Evolutionary conservation across 345 rosid genomes (phyloP), one percentile per base, ranked within the genome.

Genomic region (Orychophragmus violaceus): DNA sequence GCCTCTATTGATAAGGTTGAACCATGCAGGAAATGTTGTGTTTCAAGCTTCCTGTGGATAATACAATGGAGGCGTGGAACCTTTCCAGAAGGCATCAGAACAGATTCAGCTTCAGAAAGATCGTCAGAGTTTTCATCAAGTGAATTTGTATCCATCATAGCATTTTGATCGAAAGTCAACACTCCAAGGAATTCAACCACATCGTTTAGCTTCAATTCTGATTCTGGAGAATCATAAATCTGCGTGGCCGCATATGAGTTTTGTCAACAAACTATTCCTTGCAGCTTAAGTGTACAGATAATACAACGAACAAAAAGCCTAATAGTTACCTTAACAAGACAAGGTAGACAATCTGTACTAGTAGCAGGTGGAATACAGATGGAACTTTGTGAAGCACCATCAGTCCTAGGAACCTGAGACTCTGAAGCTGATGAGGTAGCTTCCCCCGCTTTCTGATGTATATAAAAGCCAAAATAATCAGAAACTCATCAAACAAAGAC

Each of bases 51-150:
- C 81, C 85, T 81, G 66, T 85, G 87, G 64, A 90, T 25, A 36
- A 90, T 53, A 71, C 98, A 93, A 67, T 93, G 98, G 61, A 93
- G 86, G 35, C 89, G 84, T 60, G 97, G 98, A 23, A 93, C 90
- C 86, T 86, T 90, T 58, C 51, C 74, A 24, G 82, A 60, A 35
- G 88, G 98, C 59, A 87, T 68, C 70, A 80, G 79, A 70, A 80
- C 74, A 57, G 74, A 56, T 63, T 68, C 66, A 65, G 79, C 88
- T 68, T 87, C 94, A 68, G 71, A 62, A 9, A 78, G 68, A 41
- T 71, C 81, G 77, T 77, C 82, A 22, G 77, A 68, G 52, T 53
- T 36, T 25, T 79, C 93, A 70, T 79, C 86, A 51, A 57, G 32
- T 16, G 74, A 78, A 67, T 72, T 78, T 44, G 71, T 65, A 66